Conservation (phyloP, 2,329 filamentous ascomycete species). For the Aspergillus awamori region DNA sequence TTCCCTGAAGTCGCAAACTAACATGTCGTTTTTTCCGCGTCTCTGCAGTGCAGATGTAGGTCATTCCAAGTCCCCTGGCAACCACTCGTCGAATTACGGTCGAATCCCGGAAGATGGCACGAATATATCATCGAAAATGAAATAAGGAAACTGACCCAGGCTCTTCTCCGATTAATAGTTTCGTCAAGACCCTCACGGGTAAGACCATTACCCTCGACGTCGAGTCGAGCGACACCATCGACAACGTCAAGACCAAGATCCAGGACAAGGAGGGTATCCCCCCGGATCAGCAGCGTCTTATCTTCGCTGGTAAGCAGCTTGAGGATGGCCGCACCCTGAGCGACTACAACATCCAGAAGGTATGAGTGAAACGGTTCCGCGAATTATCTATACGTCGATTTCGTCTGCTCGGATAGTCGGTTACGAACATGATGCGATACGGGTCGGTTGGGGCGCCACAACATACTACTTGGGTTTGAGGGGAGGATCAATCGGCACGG, state of each 20-base stretch:
- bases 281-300: constrained; percentile 96
- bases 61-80: constrained; percentile 32
- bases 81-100: constrained; percentile 19
- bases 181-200: constrained; percentile 99
- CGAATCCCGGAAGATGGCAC: constrained; percentile 1
- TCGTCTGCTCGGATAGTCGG: constrained; percentile 7
- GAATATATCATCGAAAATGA: neutral
- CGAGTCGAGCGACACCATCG: constrained; percentile 98
- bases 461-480: neutral
- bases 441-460: neutral
- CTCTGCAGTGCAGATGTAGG: constrained; percentile 86
- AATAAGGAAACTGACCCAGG: constrained; percentile 28
- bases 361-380: constrained; percentile 49
- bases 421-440: constrained; percentile 1
- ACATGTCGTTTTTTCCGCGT: constrained; percentile 44
- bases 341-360: constrained; percentile 99
- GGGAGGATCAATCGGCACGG: neutral
- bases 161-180: constrained; percentile 60
- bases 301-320: constrained; percentile 98
- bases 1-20: constrained; percentile 43
- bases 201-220: constrained; percentile 99
- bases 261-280: constrained; percentile 99
- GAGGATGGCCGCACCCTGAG: constrained; percentile 96
- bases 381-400: neutral
- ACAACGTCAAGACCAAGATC: constrained; percentile 99